Evolutionary conservation across 225 moss, liverwort and hornwort genomes (phyloP), one percentile per base, ranked within the genome.

Genomic region (Anthoceros angustus): DNA sequence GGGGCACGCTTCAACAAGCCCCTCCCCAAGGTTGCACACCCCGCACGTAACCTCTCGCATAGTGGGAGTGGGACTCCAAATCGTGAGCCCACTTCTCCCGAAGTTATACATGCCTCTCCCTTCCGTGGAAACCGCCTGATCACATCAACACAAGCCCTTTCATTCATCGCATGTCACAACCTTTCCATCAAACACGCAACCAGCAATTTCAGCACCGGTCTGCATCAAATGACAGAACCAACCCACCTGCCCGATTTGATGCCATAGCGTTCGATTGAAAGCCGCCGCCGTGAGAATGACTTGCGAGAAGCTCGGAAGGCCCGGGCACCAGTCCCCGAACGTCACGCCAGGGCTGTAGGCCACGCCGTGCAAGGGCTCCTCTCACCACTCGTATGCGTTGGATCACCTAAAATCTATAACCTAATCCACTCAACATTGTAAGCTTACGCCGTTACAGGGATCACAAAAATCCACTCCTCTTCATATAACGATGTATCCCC

Each of bases 1-100:
- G n/a, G n/a, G n/a, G n/a, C n/a, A 8, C 61, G 69, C 50, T 75
- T 0, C 40, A 43, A 14, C 39, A 25, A 63, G 73, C 62, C 50
- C 70, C 0, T 72, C 73, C 62, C 83, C 89, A 32, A 32, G 32
- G 1, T 74, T 94, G 93, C 88, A 95, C 74, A 24, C 90, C 90
- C 15, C 74, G 39, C 15, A 95, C 86, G 23, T 88, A 90, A 42
- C 64, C 63, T 42, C 72, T 77, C 7, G 88, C 94, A n/a, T n/a
- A n/a, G n/a, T n/a, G n/a, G n/a, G n/a, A n/a, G n/a, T n/a, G 7
- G 94, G 94, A 0, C 86, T 80, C 94, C 94, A 90, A 64, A 88
- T 91, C 7, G 90, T 91, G 63, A 95, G 63, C n/a, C 94, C 94
- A 15, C 76, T 76, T 62, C 83, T 65, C 23, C 85, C 88, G 38